A percentile compares a stretch with the other conserved stretches of the same genome.
Conservation (phyloP, 2,329 filamentous ascomycete genomes). For the Kalmusia sp. region DNA sequence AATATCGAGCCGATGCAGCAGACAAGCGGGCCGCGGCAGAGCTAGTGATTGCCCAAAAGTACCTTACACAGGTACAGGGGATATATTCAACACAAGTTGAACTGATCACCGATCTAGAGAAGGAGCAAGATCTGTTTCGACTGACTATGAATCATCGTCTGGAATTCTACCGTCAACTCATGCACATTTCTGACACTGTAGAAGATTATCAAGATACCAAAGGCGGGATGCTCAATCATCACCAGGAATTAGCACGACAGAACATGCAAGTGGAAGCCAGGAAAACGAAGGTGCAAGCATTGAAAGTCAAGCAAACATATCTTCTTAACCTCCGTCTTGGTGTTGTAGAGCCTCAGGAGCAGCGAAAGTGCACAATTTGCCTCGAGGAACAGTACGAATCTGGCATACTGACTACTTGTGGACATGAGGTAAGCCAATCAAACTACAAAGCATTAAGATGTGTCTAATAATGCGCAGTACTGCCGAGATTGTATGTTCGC, state of each 20-base stretch:
- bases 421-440: constrained; percentile 61
- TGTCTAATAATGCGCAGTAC: constrained; percentile 63
- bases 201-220: constrained; percentile 78
- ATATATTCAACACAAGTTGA: constrained; percentile 62
- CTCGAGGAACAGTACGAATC: constrained; percentile 74
- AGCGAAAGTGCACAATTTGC: constrained; percentile 84
- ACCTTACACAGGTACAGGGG: constrained; percentile 66
- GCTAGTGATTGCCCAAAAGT: constrained; percentile 66
- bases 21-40: constrained; percentile 68
- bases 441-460: not conserved
- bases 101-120: constrained; percentile 60
- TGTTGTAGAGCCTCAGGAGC: constrained; percentile 62
- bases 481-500: constrained; percentile 84
- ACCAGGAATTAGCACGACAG: constrained; percentile 52
- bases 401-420: constrained; percentile 86
- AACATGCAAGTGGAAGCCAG: constrained; percentile 58
- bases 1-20: constrained; percentile 63
- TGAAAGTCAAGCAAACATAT: constrained; percentile 80
- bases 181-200: constrained; percentile 89
- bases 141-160: constrained; percentile 83
- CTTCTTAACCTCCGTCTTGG: constrained; percentile 68
- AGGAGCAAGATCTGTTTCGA: constrained; percentile 78
- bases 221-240: constrained; percentile 65
- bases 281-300: constrained; percentile 65
- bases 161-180: constrained; percentile 89